A percentile compares a stretch with the other conserved stretches of the same genome.
These are phyloP conservation scores for Stylonectria norvegica DNA, from an alignment of 2,329 filamentous ascomycete species.

Conservation along the genomic window DNA sequence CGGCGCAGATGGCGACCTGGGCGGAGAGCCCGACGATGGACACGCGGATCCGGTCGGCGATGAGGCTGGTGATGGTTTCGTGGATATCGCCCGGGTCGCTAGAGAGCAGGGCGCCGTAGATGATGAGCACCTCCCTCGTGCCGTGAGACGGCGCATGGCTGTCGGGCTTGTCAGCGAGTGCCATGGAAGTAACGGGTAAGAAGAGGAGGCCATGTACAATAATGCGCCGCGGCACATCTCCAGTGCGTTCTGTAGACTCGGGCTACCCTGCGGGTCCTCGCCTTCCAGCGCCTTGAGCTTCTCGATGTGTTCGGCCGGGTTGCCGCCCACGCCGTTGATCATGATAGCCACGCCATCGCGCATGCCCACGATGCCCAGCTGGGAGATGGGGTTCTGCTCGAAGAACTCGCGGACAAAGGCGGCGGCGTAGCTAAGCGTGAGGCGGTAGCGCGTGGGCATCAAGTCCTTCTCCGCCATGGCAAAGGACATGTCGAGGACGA, in stretches of 20 bases:
- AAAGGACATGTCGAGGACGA: slow-evolving; percentile 87
- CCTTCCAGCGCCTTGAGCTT: slow-evolving; percentile 66
- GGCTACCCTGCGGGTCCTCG: slow-evolving; percentile 67
- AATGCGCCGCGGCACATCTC: slow-evolving; percentile 91
- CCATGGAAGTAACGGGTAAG: background rate
- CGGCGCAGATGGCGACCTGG: slow-evolving; percentile 86
- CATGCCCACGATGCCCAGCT: slow-evolving; percentile 90
- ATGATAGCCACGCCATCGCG: slow-evolving; percentile 83
- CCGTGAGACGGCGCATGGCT: slow-evolving; percentile 90
- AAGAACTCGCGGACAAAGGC: slow-evolving; percentile 94
- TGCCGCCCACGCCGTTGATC: slow-evolving; percentile 86
- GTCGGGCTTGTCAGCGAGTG: slow-evolving; percentile 11
- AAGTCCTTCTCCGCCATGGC: slow-evolving; percentile 96
- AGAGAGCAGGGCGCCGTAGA: slow-evolving; percentile 86
- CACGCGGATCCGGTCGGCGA: slow-evolving; percentile 80
- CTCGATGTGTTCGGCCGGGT: slow-evolving; percentile 82
- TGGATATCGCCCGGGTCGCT: slow-evolving; percentile 95
- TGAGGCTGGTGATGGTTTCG: slow-evolving; percentile 75
- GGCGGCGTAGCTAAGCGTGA: slow-evolving; percentile 77
- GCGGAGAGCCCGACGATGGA: slow-evolving; percentile 87
- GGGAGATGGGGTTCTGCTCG: slow-evolving; percentile 97
- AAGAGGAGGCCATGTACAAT: slow-evolving; percentile 53
- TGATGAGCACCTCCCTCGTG: slow-evolving; percentile 85
- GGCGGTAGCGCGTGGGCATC: slow-evolving; percentile 78
- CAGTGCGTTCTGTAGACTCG: slow-evolving; percentile 87